phyloP scores from a whole-genome alignment of 345 rosid species.

The Acer negundo region DNA sequence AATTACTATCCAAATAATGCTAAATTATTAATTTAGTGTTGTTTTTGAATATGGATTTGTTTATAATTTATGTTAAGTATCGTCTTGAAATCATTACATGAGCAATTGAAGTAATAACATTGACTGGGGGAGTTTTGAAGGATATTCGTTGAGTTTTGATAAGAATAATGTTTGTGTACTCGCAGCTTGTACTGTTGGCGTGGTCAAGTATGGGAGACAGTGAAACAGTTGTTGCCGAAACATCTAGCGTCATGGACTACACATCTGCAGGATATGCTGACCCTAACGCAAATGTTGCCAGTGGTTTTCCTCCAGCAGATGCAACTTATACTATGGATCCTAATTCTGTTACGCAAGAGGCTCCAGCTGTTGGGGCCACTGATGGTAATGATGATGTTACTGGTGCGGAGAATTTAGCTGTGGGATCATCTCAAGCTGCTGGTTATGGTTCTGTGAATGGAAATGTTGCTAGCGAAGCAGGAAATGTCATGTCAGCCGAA shows the following conservation, averaged over 20 bases:
- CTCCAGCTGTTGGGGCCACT: slow-evolving; percentile 24
- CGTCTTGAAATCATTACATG: background rate
- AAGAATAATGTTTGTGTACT: background rate
- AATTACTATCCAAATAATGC: background rate
- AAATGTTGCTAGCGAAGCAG: slow-evolving; percentile 36
- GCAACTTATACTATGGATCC: slow-evolving; percentile 24
- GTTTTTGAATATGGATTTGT: no score
- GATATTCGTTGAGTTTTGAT: background rate
- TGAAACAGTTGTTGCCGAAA: slow-evolving; percentile 54
- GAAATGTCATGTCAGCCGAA: slow-evolving; percentile 41
- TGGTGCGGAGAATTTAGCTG: slow-evolving; percentile 18
- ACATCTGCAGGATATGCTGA: slow-evolving; percentile 35
- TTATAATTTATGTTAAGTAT: no score
- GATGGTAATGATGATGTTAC: slow-evolving; percentile 26
- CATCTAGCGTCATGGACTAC: slow-evolving; percentile 41
- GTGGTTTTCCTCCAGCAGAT: slow-evolving; percentile 30
- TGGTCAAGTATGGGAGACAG: slow-evolving; percentile 61
- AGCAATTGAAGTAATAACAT: background rate
- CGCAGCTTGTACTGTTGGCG: slow-evolving; percentile 32
- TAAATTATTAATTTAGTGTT: background rate
- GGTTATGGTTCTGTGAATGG: slow-evolving; percentile 61
- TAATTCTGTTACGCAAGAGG: slow-evolving; percentile 29
- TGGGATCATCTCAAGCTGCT: slow-evolving; percentile 29
- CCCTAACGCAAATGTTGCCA: slow-evolving; percentile 20
- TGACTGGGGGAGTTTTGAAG: background rate